Evolutionary conservation across 495 filamentous ascomycete species (phyloP).

Genomic region (Evernia prunastri): DNA sequence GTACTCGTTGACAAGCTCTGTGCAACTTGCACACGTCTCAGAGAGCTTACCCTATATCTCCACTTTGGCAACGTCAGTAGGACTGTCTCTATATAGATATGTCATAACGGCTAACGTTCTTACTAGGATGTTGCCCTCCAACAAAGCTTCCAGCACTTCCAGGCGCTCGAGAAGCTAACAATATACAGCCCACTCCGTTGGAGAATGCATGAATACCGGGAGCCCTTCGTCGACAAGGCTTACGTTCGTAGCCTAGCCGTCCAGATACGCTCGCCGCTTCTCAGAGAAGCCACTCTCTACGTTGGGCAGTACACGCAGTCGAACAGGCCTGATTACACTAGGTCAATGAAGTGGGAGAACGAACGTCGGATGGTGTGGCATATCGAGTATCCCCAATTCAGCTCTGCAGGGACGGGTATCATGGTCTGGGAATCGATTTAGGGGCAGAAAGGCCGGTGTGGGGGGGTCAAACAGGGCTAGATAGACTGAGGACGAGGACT

Average conservation of each 20-base stretch:
- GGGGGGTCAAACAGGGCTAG: background rate
- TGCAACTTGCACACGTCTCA: too few species aligned
- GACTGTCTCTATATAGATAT: too few species aligned
- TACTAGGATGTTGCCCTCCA: too few species aligned
- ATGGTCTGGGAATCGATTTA: background rate
- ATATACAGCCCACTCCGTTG: background rate
- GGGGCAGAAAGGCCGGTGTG: background rate
- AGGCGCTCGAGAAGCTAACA: background rate
- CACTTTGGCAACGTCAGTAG: too few species aligned
- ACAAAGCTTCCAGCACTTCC: background rate
- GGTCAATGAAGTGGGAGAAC: background rate
- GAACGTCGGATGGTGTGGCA: background rate
- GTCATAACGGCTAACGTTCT: too few species aligned
- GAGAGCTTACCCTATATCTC: too few species aligned
- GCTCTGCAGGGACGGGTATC: background rate
- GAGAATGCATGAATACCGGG: too few species aligned
- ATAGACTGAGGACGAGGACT: background rate
- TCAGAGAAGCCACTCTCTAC: background rate
- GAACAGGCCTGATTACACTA: background rate
- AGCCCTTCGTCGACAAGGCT: background rate
- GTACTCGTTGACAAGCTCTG: too few species aligned
- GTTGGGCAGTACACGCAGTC: background rate
- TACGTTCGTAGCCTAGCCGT: background rate
- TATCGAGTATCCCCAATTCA: background rate
- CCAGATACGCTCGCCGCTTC: background rate